phyloP scores from a whole-genome alignment of 2,329 filamentous ascomycete genomes.

The Sarocladium strictum region DNA sequence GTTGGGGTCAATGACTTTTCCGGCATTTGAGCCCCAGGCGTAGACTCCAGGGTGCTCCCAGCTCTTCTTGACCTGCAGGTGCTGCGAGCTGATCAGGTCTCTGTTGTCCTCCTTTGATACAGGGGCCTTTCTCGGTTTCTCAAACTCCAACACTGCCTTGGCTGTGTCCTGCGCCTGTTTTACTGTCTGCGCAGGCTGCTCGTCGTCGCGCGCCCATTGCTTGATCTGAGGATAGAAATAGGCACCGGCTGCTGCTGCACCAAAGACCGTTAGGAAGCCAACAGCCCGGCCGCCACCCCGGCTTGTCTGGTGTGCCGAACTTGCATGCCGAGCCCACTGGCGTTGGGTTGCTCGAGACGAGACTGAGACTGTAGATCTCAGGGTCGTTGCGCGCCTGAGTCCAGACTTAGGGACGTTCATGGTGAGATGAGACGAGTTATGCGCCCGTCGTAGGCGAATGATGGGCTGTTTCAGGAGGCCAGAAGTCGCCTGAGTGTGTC shows the following conservation, averaged over 20 bases:
- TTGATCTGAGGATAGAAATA: constrained; percentile 32
- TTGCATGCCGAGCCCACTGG: constrained; percentile 25
- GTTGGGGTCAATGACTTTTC: constrained; percentile 78
- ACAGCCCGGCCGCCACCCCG: constrained; percentile 23
- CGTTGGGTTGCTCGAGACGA: constrained; percentile 16
- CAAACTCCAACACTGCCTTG: constrained; percentile 58
- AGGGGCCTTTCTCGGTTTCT: constrained; percentile 54
- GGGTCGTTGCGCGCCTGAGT: constrained; percentile 22
- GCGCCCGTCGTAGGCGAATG: not conserved
- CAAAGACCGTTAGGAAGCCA: constrained; percentile 28
- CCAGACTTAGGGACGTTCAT: constrained; percentile 27
- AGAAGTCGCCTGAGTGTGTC: not conserved
- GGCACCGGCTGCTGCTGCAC: constrained; percentile 30
- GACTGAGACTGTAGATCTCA: constrained; percentile 16
- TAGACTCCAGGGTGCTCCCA: constrained; percentile 83
- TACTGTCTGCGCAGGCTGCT: constrained; percentile 2
- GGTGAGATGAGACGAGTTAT: constrained; percentile 5
- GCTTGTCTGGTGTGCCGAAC: constrained; percentile 14
- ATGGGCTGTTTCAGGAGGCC: not conserved
- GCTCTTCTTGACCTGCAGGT: constrained; percentile 80
- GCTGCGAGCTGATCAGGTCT: constrained; percentile 75
- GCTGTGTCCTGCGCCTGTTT: constrained; percentile 13
- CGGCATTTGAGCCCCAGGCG: constrained; percentile 84
- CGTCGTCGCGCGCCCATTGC: constrained; percentile 17
- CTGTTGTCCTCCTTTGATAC: constrained; percentile 65